Evolutionary conservation across 331 rosid species (phyloP), one percentile per base, ranked within the genome.

Genomic region (Quercus phellos): DNA sequence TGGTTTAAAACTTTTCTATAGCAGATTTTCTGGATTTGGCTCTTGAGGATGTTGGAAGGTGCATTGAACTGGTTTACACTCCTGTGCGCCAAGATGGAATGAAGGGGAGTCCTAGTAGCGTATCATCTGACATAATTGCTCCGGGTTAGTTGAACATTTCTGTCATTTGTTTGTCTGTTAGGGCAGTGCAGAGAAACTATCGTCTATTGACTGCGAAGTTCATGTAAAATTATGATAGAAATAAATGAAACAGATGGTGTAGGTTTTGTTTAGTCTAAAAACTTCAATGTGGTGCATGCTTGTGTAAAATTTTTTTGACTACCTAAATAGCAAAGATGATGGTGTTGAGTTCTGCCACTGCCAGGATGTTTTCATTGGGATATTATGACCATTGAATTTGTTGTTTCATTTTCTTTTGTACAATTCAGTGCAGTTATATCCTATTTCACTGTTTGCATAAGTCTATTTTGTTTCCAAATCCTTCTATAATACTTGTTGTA

Each of bases 61-160:
- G 78, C 83, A 84, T 95, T 83, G 94, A 95, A 77, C 87, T 95
- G 69, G 85, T 95, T 70, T 95, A 89, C 77, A 91, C 90, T 55
- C 97, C 99, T 13, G 84, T 91, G 46, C 91, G 99, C 63, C 80
- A 84, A 61, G 98, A 93, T 84, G 99, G 97, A 84, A 78, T 21
- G 46, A 84, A 80, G 83, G 99, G 99, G 79, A 86, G 27, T 74
- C 88, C 90, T 51, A 88, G 79, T 83, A 83, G 86, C 71, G 66
- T 91, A 69, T 70, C 80, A 55, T 86, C 99, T 51, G 88, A 83
- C 83, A 55, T 76, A 66, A 82, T 95, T 81, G 86, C 84, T 76
- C 94, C 98, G 11, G 98, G 99, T 94, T 77, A 76, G 86, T 76
- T 46, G 11, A 34, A 66, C 51, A 75, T 18, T 50, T 56, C 18